Evolutionary conservation across 768 basidiomycete genomes (phyloP), one percentile per base, ranked within the genome.

Genomic region (Boletus reticulatus): DNA sequence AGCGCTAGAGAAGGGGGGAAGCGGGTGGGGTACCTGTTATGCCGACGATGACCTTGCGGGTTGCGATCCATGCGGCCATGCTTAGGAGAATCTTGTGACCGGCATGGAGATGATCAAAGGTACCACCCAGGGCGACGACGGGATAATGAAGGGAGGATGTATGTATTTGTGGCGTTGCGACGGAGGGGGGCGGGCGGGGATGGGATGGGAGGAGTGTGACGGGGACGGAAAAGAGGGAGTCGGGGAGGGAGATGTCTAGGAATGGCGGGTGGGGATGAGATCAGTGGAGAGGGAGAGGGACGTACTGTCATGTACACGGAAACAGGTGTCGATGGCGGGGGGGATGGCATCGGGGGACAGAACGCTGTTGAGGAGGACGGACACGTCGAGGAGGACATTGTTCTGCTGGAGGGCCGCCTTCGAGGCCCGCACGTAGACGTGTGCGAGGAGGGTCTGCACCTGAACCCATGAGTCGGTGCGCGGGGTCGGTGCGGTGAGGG

Each of bases 81-180:
- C 92, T 91, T 12, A 99, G 81, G 29, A 99, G 82, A 56, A 99
- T 95, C 73, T 97, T 97, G 76, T 99, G 97, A 0, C 96, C 97
- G 4, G 94, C 84, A 67, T 99, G 97, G 16, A 99, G 82, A 70
- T 98, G 97, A 73, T 99, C 97, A 72, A 98, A 98, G 0, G 97
- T 98, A 0, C 97, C 97, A 7, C 97, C 96, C 9, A 98, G 78
- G 0, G 85, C 89, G n/a, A 88, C 83, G 49, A 93, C 89, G 13
- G 87, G 88, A 66, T 75, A 80, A 13, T 59, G 48, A 6, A n/a
- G 46, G 3, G 43, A 34, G 39, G 50, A 54, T 29, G 46, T 37
- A 27, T 8, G 37, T 10, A 29, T 4, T 12, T 43, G 43, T 16
- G 32, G 1, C 2, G 24, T 4, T 6, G 24, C 3, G 4, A 47